Base-by-base conservation (phyloP, 2,329 filamentous ascomycete genomes). In the Cercospora sp. region DNA sequence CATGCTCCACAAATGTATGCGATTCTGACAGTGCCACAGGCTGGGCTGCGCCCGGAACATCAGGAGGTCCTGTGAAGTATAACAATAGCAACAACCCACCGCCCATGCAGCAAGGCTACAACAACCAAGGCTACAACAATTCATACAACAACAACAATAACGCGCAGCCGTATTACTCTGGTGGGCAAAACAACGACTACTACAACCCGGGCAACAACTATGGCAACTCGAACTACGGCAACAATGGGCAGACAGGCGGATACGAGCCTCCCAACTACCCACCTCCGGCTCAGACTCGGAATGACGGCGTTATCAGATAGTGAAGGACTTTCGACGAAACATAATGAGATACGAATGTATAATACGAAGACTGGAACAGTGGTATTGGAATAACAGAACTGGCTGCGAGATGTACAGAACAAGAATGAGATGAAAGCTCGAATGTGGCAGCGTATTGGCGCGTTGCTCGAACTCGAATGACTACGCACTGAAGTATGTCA, bases 191-290 rank as follows among this genome's bases (percentile, higher is more conserved):
- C 23, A 60, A 20, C 45, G 63, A 65, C 16, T 65, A 65, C 16
- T 65, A 68, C 40, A 65, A 64, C 7, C 28, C 55, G 4, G 23
- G 48, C 13, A 57, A 51, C 48, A 63, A 40, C 28, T 28, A 45
- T 23, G 36, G 40, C n/a, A 61, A 61, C 18, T 7, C 48, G 23
- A 57, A 36, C 13, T 65, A 66, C 45, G 58, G 42, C 36, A 61
- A 53, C 42, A 42, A 26, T 12, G 65, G 57, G 9, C 59, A 66
- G 48, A 55, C 64, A 18, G 69, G 66, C 30, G 63, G 53, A 13
- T 70, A 70, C 36, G 66, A 65, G 51, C 64, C 69, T 23, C 69
- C 69, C 10, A 42, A 62, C 30, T 64, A 67, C 12, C 69, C 69
- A 20, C 69, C 69, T 5, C 69, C 69, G 51, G 45, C 61, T 23